These are phyloP conservation scores for Sugiyamaella smithiae DNA, from an alignment of 805 yeast genomes.

Conservation along the genomic window DNA sequence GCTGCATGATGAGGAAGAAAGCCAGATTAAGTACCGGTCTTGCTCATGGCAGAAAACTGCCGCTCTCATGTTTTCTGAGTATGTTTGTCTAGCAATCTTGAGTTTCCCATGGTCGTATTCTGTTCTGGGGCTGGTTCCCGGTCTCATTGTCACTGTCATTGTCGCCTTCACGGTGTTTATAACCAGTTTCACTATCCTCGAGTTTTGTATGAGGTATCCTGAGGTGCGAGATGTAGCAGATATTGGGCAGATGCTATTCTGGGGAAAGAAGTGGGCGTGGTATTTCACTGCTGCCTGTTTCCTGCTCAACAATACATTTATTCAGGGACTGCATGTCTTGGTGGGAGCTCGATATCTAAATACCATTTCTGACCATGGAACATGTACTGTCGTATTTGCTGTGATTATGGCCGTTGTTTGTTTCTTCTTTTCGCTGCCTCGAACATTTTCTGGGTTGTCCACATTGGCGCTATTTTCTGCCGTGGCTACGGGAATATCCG, in stretches of 20 bases:
- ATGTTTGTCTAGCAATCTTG: slow-evolving; percentile 60
- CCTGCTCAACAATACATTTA: slow-evolving; percentile 52
- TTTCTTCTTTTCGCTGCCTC: slow-evolving; percentile 50
- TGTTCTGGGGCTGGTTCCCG: slow-evolving; percentile 57
- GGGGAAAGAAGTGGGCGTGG: slow-evolving; percentile 53
- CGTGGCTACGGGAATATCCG: slow-evolving; percentile 55
- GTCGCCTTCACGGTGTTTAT: slow-evolving; percentile 51
- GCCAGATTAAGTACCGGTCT: slow-evolving; percentile 45
- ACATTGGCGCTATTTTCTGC: slow-evolving; percentile 53
- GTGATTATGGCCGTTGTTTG: slow-evolving; percentile 51
- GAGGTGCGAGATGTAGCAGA: slow-evolving; percentile 53
- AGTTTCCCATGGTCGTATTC: slow-evolving; percentile 67
- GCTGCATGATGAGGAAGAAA: slow-evolving; percentile 17
- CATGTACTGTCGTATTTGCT: slow-evolving; percentile 53
- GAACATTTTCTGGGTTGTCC: slow-evolving; percentile 55
- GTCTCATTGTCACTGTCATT: slow-evolving; percentile 51
- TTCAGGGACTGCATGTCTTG: slow-evolving; percentile 57
- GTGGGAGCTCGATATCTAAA: slow-evolving; percentile 60
- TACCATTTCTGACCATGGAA: slow-evolving; percentile 48
- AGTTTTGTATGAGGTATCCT: slow-evolving; percentile 54
- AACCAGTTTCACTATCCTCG: slow-evolving; percentile 54
- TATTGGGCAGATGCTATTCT: slow-evolving; percentile 55
- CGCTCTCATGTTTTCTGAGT: slow-evolving; percentile 57
- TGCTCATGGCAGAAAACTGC: slow-evolving; percentile 61
- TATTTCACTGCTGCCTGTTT: slow-evolving; percentile 55